Percentiles rank a stretch among this genome's conserved stretches.
phyloP scores from a whole-genome alignment of 768 basidiomycete genomes.

The Amanita polypyramis region DNA sequence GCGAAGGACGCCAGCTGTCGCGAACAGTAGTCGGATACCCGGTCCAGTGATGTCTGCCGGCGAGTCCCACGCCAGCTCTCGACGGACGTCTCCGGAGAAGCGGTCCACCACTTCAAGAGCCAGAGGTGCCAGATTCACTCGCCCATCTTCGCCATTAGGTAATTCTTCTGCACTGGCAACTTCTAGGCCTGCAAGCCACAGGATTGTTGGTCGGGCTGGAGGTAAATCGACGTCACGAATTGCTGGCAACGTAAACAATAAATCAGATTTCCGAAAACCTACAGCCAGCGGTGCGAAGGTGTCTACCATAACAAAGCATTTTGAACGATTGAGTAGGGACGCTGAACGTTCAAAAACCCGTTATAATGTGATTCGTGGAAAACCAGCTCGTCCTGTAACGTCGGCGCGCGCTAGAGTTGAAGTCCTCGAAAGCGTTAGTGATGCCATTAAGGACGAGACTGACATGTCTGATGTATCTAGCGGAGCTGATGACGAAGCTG shows the following conservation, averaged over 20 bases:
- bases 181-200: constrained; percentile 27
- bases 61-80: constrained; percentile 53
- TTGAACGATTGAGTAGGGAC: constrained; percentile 74
- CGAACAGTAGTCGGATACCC: constrained; percentile 37
- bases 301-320: constrained; percentile 82
- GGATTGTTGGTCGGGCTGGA: constrained; percentile 25
- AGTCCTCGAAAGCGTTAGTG: constrained; percentile 80
- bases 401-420: constrained; percentile 83
- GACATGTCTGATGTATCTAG: constrained; percentile 59
- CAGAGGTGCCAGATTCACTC: constrained; percentile 31
- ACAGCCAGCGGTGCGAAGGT: constrained; percentile 57
- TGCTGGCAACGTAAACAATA: constrained; percentile 29
- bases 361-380: constrained; percentile 80
- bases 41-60: constrained; percentile 36
- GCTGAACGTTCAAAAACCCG: constrained; percentile 65
- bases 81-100: constrained; percentile 70
- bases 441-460: constrained; percentile 80
- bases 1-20: constrained; percentile 31
- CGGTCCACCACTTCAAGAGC: constrained; percentile 25
- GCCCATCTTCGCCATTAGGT: constrained; percentile 36
- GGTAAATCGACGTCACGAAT: constrained; percentile 36
- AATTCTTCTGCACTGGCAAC: constrained; percentile 19
- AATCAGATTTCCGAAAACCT: constrained; percentile 46
- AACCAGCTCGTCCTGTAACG: constrained; percentile 83
- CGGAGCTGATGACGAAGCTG: constrained; percentile 47